Base-by-base conservation (phyloP, 2,329 filamentous ascomycete genomes). In the Metarhizium robertsii region DNA sequence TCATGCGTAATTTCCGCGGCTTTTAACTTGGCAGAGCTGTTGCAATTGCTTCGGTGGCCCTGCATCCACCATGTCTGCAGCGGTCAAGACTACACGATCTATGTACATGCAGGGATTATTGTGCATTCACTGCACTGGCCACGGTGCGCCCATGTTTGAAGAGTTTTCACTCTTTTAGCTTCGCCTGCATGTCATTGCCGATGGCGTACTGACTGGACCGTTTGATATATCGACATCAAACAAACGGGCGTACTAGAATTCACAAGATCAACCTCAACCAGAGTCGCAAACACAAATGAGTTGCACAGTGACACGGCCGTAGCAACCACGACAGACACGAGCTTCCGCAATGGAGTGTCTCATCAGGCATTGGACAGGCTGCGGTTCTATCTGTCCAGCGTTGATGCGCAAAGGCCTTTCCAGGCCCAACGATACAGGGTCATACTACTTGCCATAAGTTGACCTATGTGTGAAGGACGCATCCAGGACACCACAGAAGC, bases 261-360 rank as follows among this genome's bases (percentile, higher is more conserved):
- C 5, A 49, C 20, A 5, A 5, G 4, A 49, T 49, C 25, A 30
- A 34, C 10, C 20, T 54, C 46, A 40, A 45, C 18, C 6, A 45
- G 2, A 16, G 14, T 36, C 16, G 50, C 34, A 5, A 29, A 14
- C 16, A 18, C 50, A 42, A 40, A 18, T 13, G 42, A 14, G 50
- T 49, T 32, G 16, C 38, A 50, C 38, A 51, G 29, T 40, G 36
- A 46, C 42, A 51, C 53, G 30, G 7, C 30, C 40, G 47, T 42
- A 20, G 48, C 30, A 34, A 38, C 8, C 53, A 55, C 53, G 47
- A 48, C 53, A 55, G 53, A 55, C 48, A 55, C 47, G 53, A 55
- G 53, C n/a, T 45, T 10, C 14, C n/a, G 8, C 42, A 7, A 20
- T 20, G 42, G n/a, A 45, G 42, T 20, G n/a, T 45, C 42, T 13